These are phyloP conservation scores for Zanthoxylum bungeanum DNA, from an alignment of 345 rosid genomes.

Conservation along the genomic window DNA sequence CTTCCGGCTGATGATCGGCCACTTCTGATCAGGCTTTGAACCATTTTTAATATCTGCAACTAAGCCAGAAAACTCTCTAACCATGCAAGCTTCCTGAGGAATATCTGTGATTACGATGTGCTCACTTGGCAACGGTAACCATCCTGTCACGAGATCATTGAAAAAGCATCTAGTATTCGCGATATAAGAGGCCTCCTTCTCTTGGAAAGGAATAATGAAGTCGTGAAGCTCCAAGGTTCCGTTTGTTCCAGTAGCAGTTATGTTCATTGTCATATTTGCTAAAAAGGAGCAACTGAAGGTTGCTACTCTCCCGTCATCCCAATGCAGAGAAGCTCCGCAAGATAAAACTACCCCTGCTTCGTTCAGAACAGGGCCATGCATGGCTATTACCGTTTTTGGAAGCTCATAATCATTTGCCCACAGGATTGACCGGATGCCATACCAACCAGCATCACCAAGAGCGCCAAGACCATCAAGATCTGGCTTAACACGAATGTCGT, in stretches of 20 bases:
- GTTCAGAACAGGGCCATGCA: slow-evolving; percentile 45
- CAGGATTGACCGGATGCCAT: slow-evolving; percentile 54
- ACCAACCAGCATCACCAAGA: slow-evolving; percentile 95
- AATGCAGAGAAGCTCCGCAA: slow-evolving; percentile 64
- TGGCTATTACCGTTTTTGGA: slow-evolving; percentile 55
- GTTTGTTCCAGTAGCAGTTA: slow-evolving; percentile 67
- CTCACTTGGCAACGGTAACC: slow-evolving; percentile 38
- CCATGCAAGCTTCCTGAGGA: slow-evolving; percentile 84
- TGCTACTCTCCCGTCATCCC: slow-evolving; percentile 65
- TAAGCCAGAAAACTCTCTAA: slow-evolving; percentile 64
- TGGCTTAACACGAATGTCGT: slow-evolving; percentile 79
- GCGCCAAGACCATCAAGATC: slow-evolving; percentile 83
- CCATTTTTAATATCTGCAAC: slow-evolving; percentile 54
- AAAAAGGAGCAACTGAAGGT: slow-evolving; percentile 76
- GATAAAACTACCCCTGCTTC: slow-evolving; percentile 62
- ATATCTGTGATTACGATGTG: slow-evolving; percentile 43
- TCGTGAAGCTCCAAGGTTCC: slow-evolving; percentile 66
- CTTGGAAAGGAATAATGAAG: slow-evolving; percentile 59
- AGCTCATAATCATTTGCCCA: slow-evolving; percentile 58
- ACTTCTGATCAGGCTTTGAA: slow-evolving; percentile 56
- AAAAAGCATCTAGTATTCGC: slow-evolving; percentile 44
- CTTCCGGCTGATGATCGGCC: slow-evolving; percentile 66
- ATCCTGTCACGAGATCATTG: slow-evolving; percentile 44
- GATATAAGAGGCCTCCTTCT: slow-evolving; percentile 53
- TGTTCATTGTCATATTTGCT: slow-evolving; percentile 63